Conservation (phyloP, 139 green algal genomes). For the Yamagishiella unicocca region DNA sequence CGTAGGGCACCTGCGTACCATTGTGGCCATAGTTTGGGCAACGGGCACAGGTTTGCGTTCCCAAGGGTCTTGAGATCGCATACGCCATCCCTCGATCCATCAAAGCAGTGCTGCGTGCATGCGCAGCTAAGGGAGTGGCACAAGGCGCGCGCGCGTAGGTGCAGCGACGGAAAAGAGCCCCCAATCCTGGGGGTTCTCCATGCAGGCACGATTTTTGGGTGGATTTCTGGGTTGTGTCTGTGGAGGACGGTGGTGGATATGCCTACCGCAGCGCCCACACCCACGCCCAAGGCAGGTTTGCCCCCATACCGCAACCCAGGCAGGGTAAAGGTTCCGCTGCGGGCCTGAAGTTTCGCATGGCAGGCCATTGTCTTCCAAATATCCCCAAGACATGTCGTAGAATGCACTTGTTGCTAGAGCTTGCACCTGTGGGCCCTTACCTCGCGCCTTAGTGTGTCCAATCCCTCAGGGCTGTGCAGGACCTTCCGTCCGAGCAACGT, state of each 20-base stretch:
- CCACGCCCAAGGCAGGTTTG: neutral
- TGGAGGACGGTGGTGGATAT: too few species aligned
- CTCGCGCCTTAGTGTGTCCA: constrained; percentile 16
- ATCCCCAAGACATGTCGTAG: neutral
- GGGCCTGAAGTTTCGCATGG: neutral
- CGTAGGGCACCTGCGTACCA: constrained; percentile 53
- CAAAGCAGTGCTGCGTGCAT: neutral
- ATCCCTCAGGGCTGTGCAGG: constrained; percentile 45
- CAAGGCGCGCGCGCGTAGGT: neutral
- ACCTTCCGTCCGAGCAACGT: constrained; percentile 12
- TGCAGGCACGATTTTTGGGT: too few species aligned
- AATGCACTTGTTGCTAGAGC: too few species aligned
- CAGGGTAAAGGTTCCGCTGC: neutral
- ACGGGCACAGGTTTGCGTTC: too few species aligned
- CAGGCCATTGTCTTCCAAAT: neutral
- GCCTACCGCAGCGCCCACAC: neutral
- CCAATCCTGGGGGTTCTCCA: too few species aligned
- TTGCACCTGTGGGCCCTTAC: too few species aligned
- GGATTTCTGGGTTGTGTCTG: too few species aligned
- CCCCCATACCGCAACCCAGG: neutral
- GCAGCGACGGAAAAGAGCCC: too few species aligned
- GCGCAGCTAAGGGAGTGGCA: neutral
- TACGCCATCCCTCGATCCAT: neutral
- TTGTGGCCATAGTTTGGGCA: too few species aligned
- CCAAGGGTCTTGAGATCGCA: neutral